phyloP scores from a whole-genome alignment of 768 basidiomycete genomes.

The Tulasnella sp. region DNA sequence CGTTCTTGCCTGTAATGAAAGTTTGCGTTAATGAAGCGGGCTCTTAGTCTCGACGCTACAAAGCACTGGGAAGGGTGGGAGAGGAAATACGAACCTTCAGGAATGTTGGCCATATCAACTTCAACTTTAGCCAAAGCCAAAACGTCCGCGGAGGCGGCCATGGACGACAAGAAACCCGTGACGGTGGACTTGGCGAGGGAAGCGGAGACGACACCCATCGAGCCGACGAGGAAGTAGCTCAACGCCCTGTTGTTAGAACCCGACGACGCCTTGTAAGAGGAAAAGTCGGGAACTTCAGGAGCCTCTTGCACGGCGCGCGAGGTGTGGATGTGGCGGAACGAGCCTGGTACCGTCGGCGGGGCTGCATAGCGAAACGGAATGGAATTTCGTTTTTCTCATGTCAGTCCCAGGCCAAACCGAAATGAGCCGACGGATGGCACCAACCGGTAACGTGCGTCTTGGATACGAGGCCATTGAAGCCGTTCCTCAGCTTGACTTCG shows the following conservation, averaged over 20 bases:
- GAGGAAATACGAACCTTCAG: slow-evolving; percentile 53
- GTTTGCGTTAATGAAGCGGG: no score
- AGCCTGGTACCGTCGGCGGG: slow-evolving; percentile 19
- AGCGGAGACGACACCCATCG: slow-evolving; percentile 89
- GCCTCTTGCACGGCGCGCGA: slow-evolving; percentile 23
- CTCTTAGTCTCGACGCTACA: no score
- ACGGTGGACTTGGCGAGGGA: slow-evolving; percentile 92
- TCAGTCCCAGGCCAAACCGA: neutral
- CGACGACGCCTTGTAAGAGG: slow-evolving; percentile 69
- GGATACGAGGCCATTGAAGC: neutral
- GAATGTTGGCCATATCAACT: slow-evolving; percentile 82
- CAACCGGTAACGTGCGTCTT: slow-evolving; percentile 3
- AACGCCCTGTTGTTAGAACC: slow-evolving; percentile 65
- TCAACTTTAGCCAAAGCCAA: slow-evolving; percentile 98
- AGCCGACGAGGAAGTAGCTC: slow-evolving; percentile 86
- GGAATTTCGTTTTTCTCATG: slow-evolving; percentile 5
- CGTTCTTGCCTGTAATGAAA: slow-evolving; percentile 77
- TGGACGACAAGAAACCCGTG: slow-evolving; percentile 89
- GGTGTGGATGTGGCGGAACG: slow-evolving; percentile 28
- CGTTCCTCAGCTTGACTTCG: slow-evolving; percentile 38
- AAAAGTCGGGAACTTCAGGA: slow-evolving; percentile 85
- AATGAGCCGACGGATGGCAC: neutral
- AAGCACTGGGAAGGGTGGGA: no score
- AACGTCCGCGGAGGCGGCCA: slow-evolving; percentile 97
- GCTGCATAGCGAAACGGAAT: neutral